A percentile compares a stretch with the other conserved stretches of the same genome.
Conservation (phyloP, 495 filamentous ascomycete genomes). For the Filosporella fistucella region DNA sequence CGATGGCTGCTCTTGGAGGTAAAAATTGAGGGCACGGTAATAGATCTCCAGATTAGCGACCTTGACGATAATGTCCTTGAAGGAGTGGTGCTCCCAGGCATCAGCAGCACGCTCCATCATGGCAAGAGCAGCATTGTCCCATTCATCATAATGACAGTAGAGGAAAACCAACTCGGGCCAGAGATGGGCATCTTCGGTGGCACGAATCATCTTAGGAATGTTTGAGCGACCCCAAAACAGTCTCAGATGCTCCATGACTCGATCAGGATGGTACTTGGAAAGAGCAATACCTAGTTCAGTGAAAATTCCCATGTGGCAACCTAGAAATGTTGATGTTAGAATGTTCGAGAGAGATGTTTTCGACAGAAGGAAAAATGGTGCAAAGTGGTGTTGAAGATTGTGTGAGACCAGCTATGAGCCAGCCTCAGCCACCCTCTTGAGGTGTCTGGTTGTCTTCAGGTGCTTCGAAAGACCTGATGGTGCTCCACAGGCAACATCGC, state of each 20-base stretch:
- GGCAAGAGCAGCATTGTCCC: slow-evolving; percentile 94
- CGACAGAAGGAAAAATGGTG: not conserved
- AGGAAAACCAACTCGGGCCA: slow-evolving; percentile 99
- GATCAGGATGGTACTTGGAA: slow-evolving; percentile 94
- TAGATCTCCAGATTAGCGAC: slow-evolving; percentile 99
- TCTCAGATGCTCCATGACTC: slow-evolving; percentile 97
- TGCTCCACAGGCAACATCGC: not conserved
- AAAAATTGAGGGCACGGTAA: slow-evolving; percentile 97
- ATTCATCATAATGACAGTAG: slow-evolving; percentile 99
- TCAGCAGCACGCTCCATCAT: slow-evolving; percentile 99
- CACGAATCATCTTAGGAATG: slow-evolving; percentile 95
- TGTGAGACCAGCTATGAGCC: not conserved
- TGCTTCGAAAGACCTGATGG: not conserved
- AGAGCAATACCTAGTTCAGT: slow-evolving; percentile 92
- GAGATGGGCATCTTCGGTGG: slow-evolving; percentile 89
- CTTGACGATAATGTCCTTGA: slow-evolving; percentile 99
- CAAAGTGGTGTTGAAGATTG: not conserved
- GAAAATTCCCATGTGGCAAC: slow-evolving; percentile 79
- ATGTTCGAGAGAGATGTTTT: not conserved
- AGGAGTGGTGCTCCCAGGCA: slow-evolving; percentile 99
- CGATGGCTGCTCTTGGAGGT: slow-evolving; percentile 92
- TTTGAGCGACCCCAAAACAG: slow-evolving; percentile 99
- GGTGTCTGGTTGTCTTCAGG: not conserved
- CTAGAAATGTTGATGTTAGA: slow-evolving; percentile 4
- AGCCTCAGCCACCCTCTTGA: not conserved